phyloP scores from a whole-genome alignment of 2,329 filamentous ascomycete genomes.

The Helminthosporium solani region DNA sequence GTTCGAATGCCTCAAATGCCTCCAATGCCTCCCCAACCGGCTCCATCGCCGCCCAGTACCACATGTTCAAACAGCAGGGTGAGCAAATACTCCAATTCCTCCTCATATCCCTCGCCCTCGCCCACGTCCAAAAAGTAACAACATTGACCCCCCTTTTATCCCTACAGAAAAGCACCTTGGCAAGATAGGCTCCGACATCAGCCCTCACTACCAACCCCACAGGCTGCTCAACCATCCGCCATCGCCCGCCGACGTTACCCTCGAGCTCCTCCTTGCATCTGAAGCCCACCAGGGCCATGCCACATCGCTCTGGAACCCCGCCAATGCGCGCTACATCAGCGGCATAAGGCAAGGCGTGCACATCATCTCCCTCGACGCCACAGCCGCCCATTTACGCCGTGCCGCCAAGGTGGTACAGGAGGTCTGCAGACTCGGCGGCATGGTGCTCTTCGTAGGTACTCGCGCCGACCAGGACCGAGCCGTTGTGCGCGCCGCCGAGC shows the following conservation, averaged over 20 bases:
- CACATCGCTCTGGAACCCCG: constrained; percentile 90
- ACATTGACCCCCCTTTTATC: not conserved
- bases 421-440: constrained; percentile 76
- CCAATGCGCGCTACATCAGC: constrained; percentile 91
- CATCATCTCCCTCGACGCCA: constrained; percentile 89
- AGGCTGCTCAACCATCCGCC: constrained; percentile 72
- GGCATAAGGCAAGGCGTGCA: constrained; percentile 85
- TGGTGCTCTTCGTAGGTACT: constrained; percentile 90
- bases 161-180: constrained; percentile 36
- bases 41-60: constrained; percentile 45
- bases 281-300: constrained; percentile 72
- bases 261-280: constrained; percentile 71
- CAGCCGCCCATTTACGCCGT: constrained; percentile 83
- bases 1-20: constrained; percentile 18
- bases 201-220: constrained; percentile 63
- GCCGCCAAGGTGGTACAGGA: constrained; percentile 91
- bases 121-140: not conserved
- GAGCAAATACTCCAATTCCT: too few relatives aligned
- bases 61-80: constrained; percentile 46
- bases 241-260: constrained; percentile 73
- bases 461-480: constrained; percentile 76
- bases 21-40: constrained; percentile 10
- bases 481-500: constrained; percentile 76
- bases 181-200: constrained; percentile 43
- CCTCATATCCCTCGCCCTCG: constrained; percentile 1